These are phyloP conservation scores for Beauveria varroae DNA, from an alignment of 2,329 filamentous ascomycete species.

Conservation along the genomic window DNA sequence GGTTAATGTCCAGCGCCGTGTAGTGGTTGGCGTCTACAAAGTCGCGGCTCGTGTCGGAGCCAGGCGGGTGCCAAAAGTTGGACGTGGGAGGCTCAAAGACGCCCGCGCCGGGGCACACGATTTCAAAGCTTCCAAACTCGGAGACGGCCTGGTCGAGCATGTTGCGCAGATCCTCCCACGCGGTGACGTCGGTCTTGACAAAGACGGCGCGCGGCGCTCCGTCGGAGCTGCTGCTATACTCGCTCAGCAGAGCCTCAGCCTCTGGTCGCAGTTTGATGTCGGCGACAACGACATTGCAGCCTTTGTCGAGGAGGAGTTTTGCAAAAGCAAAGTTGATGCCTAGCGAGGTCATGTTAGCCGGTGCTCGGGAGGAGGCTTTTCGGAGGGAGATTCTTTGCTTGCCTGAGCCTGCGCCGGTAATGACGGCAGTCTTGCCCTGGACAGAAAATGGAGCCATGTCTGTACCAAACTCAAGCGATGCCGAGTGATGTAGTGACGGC, in stretches of 20 bases:
- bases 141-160: conserved; percentile 27
- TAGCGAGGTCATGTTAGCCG: conserved; percentile 10
- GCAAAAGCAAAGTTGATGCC: conserved; percentile 39
- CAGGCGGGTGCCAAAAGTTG: conserved; percentile 35
- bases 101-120: conserved; percentile 39
- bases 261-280: conserved; percentile 36
- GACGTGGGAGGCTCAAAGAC: conserved; percentile 38
- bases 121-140: conserved; percentile 32
- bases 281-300: conserved; percentile 38
- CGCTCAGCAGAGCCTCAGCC: conserved; percentile 26
- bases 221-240: conserved; percentile 13
- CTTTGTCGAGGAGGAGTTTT: conserved; percentile 30
- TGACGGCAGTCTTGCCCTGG: conserved; percentile 21
- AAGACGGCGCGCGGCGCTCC: conserved; percentile 27
- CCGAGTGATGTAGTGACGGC: too few species aligned
- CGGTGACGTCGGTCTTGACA: conserved; percentile 36
- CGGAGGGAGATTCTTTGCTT: not conserved
- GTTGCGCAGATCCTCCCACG: conserved; percentile 29
- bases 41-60: conserved; percentile 26
- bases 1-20: conserved; percentile 31
- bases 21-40: conserved; percentile 23
- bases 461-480: not conserved
- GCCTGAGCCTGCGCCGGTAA: conserved; percentile 24
- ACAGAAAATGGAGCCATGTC: conserved; percentile 17
- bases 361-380: not conserved